Base-by-base conservation (phyloP, 495 filamentous ascomycete species). In the Talaromyces proteolyticus region DNA sequence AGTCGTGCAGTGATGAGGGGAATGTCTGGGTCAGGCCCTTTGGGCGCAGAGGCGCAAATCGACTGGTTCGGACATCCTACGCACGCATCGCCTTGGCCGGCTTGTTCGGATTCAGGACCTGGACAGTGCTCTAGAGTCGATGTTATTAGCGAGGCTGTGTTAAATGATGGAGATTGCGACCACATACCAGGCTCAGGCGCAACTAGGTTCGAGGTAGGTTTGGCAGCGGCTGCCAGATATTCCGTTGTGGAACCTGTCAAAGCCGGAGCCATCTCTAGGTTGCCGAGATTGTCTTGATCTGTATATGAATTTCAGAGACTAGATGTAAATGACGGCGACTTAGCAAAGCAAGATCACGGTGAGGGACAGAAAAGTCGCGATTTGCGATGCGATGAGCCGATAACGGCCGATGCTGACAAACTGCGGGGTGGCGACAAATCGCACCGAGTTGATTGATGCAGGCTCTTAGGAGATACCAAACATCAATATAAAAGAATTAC, bases 11-110 rank as follows among this genome's bases (percentile, higher is more conserved):
- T 84, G 57, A 98, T 96, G 51, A 90, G 62, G 0, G 90, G 84
- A 48, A 97, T 83, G 65, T 97, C 94, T 0, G 92, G 93, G 63
- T 98, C 93, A 11, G 94, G 92, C 3, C 92, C 93, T 67, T 96
- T 97, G 22, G 94, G 93, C 1, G 91, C 85, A 2, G 90, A 85
- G 37, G 92, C 90, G 72, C 93, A 98, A 54, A 98, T 97, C 12
- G 78, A 66, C 75, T 98, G 91, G 69, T 98, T 98, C 3, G 93
- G 93, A 60, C 93, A 98, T 39, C 89, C 88, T 41, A 84, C 89
- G 70, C 93, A 98, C 42, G 90, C 87, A 65, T 92, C 89, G 46
- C 82, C 84, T 70, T 85, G 78, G 48, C 93, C 93, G 29, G 93
- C 93, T 57, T 82, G 66, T 54, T 89, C 76, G 21, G 88, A 93